phyloP scores from a whole-genome alignment of 345 rosid genomes.

The Eucalyptus tenuipes region DNA sequence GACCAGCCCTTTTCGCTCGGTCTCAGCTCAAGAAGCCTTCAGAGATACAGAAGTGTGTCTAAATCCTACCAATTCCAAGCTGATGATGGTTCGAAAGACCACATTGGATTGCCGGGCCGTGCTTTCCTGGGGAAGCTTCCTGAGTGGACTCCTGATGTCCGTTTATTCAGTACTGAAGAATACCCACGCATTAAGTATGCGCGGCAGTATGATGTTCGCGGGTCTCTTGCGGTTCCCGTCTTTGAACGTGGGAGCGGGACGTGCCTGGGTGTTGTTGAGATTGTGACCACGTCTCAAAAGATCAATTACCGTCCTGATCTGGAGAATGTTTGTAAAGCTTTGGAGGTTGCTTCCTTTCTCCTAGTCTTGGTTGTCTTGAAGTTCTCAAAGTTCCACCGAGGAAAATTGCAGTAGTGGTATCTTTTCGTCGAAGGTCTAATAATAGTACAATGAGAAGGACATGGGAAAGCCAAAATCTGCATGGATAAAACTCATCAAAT shows the following conservation, averaged over 20 bases:
- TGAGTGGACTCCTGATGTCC: conserved; percentile 97
- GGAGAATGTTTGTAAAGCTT: conserved; percentile 74
- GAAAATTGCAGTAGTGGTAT: not conserved
- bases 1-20: conserved; percentile 59
- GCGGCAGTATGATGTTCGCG: conserved; percentile 43
- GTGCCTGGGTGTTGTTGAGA: conserved; percentile 87
- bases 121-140: conserved; percentile 67
- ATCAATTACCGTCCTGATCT: conserved; percentile 56
- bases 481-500: not conserved
- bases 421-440: not conserved
- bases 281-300: conserved; percentile 55
- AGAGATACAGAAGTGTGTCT: conserved; percentile 54
- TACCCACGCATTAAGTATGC: conserved; percentile 68
- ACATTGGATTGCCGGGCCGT: conserved; percentile 73
- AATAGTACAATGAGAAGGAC: not conserved
- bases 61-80: conserved; percentile 48
- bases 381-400: not conserved
- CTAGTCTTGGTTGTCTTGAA: not conserved
- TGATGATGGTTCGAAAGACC: conserved; percentile 51
- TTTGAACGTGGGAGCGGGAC: conserved; percentile 56
- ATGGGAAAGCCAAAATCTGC: not conserved
- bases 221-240: conserved; percentile 83
- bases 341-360: conserved; percentile 42
- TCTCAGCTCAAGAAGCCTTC: conserved; percentile 36
- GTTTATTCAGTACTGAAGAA: conserved; percentile 57